Evolutionary conservation across 306 rosid species (phyloP), one percentile per base, ranked within the genome.

Genomic region (Trifolium fragiferum): DNA sequence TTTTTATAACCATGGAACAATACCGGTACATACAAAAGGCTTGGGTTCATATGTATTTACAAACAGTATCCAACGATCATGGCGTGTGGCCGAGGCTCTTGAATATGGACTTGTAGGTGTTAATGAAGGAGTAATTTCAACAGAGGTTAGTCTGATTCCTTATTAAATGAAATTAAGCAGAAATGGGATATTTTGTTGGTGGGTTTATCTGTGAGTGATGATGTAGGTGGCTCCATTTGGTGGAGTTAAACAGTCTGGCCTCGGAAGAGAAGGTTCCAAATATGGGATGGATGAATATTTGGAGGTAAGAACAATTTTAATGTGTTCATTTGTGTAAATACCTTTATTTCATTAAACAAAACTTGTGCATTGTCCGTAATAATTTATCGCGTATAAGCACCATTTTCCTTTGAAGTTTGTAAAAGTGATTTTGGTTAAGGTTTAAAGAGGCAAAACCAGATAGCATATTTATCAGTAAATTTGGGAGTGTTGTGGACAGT

Each of bases 211-310:
- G 5, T 37, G 78, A 69, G 55, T 57, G n/a, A 76, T 63, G 33
- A 76, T 83, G 82, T 57, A 91, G 99, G 96, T 94, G 85, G 99
- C 97, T 78, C 99, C 99, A 27, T 94, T 94, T 72, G 99, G 99
- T 64, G 99, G 99, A 73, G 76, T 88, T 70, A 94, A 92, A 81
- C 96, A 94, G 83, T 94, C 99, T 2, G 99, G 99, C 60, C 92
- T 94, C 18, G 99, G 99, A 80, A 89, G 99, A 69, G 99, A 94
- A 82, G 99, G 99, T 76, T 94, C 99, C 66, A 94, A 94, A 82
- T 94, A 94, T 66, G 99, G 99, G 59, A 81, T 94, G 89, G 99
- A 94, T 58, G 98, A 94, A 64, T 94, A 90, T 87, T 82, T 94
- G 84, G 99, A 94, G 89, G 97, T 87, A 86, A 78, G 77, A 65